These are phyloP conservation scores for Sideroxylon spinosum DNA, from an alignment of 179 eudicot species.

Conservation along the genomic window DNA sequence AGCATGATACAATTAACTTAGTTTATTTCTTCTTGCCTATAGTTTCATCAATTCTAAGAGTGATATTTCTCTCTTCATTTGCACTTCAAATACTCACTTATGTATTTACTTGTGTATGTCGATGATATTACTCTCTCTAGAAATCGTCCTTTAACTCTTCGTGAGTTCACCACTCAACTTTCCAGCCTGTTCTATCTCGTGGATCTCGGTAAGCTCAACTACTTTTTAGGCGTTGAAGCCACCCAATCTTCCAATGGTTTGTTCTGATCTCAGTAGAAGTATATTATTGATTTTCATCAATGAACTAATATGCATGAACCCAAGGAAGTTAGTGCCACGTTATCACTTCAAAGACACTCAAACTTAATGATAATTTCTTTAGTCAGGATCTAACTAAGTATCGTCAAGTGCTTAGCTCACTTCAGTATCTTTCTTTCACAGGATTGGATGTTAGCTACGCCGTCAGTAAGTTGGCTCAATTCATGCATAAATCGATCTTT, in stretches of 20 bases:
- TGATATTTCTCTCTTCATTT: constrained; percentile 3
- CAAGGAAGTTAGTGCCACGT: not conserved
- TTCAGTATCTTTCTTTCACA: constrained; percentile 8
- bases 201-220: not conserved
- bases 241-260: not conserved
- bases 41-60: not conserved
- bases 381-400: not conserved
- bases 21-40: not conserved
- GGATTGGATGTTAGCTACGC: not conserved
- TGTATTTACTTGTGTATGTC: not conserved
- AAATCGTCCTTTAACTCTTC: not conserved
- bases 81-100: too few species aligned
- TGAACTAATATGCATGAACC: not conserved
- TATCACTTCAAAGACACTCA: not conserved
- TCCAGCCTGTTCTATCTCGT: not conserved
- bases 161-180: not conserved
- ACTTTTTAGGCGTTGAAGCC: constrained; percentile 2
- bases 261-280: not conserved
- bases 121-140: not conserved
- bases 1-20: not conserved
- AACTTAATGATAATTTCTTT: not conserved
- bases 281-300: not conserved
- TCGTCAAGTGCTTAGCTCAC: not conserved
- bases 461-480: constrained; percentile 5
- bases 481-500: not conserved